These are phyloP conservation scores for Lyophyllum decastes DNA, from an alignment of 768 basidiomycete species.

Conservation along the genomic window DNA sequence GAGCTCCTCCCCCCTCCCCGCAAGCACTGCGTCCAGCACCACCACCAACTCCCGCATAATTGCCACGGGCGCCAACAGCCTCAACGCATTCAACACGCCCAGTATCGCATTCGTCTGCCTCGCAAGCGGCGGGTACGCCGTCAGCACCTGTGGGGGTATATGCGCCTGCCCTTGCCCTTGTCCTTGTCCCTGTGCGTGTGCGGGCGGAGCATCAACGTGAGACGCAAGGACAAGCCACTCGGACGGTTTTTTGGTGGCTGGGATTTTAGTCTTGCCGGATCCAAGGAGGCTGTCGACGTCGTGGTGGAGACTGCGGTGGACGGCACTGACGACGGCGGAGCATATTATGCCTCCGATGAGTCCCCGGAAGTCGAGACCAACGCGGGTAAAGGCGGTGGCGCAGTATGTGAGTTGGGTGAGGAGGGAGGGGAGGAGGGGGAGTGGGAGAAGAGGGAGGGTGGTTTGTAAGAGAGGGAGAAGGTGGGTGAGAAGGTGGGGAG, in stretches of 20 bases:
- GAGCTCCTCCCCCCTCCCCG: constrained; percentile 44
- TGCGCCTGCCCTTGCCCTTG: constrained; percentile 39
- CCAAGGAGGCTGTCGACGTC: constrained; percentile 7
- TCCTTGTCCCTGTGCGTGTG: constrained; percentile 21
- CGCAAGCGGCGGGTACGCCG: constrained; percentile 77
- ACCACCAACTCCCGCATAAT: constrained; percentile 50
- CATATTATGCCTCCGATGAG: constrained; percentile 68
- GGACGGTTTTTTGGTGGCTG: constrained; percentile 34
- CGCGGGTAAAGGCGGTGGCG: constrained; percentile 85
- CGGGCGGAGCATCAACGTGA: constrained; percentile 19
- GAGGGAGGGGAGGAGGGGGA: constrained; percentile 73
- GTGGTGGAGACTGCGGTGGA: constrained; percentile 48
- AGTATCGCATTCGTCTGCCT: constrained; percentile 72
- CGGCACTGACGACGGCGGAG: constrained; percentile 58
- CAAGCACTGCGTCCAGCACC: constrained; percentile 55
- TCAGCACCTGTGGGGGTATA: constrained; percentile 70
- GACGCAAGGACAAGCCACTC: constrained; percentile 50
- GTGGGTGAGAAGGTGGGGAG: constrained; percentile 58
- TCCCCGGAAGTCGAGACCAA: constrained; percentile 86
- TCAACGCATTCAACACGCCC: constrained; percentile 74
- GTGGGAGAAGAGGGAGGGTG: constrained; percentile 61
- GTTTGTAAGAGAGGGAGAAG: constrained; percentile 68
- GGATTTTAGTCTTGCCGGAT: constrained; percentile 5
- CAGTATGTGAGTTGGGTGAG: constrained; percentile 95
- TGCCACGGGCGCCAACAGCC: constrained; percentile 73